Evolutionary conservation across 331 rosid species (phyloP).

Genomic region (Acacia concinna): DNA sequence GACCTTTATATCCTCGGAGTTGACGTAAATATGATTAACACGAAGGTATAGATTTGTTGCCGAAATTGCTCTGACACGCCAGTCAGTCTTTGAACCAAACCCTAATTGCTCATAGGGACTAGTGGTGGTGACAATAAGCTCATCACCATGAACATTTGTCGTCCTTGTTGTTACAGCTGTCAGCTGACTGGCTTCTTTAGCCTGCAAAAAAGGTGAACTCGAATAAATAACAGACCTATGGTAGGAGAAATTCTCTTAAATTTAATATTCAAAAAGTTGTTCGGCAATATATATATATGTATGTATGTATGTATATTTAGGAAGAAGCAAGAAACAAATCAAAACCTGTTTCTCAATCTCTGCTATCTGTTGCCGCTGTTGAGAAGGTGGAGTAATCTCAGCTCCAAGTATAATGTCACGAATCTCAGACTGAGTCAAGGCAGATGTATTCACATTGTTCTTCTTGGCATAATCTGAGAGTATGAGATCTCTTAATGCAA

Average conservation of each 20-base stretch:
- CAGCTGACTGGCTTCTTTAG: constrained; percentile 83
- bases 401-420: constrained; percentile 99
- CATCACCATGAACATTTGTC: constrained; percentile 89
- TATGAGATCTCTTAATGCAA: constrained; percentile 95
- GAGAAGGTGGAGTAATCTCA: constrained; percentile 99
- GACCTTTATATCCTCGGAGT: constrained; percentile 96
- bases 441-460: constrained; percentile 95
- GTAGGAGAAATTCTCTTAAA: neutral
- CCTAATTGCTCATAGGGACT: constrained; percentile 95
- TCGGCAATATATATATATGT: no score
- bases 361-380: constrained; percentile 96
- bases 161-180: constrained; percentile 95
- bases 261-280: neutral
- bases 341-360: constrained; percentile 97
- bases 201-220: constrained; percentile 45
- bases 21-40: constrained; percentile 93
- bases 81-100: constrained; percentile 92
- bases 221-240: neutral
- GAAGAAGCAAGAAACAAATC: neutral
- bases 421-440: constrained; percentile 93
- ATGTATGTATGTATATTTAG: no score
- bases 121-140: constrained; percentile 89
- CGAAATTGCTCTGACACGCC: constrained; percentile 99
- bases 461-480: constrained; percentile 97
- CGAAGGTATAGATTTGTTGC: constrained; percentile 95